Evolutionary conservation across 1,284 basidiomycete species (phyloP).

Genomic region (Ceratorhiza oryzae-sativae): DNA sequence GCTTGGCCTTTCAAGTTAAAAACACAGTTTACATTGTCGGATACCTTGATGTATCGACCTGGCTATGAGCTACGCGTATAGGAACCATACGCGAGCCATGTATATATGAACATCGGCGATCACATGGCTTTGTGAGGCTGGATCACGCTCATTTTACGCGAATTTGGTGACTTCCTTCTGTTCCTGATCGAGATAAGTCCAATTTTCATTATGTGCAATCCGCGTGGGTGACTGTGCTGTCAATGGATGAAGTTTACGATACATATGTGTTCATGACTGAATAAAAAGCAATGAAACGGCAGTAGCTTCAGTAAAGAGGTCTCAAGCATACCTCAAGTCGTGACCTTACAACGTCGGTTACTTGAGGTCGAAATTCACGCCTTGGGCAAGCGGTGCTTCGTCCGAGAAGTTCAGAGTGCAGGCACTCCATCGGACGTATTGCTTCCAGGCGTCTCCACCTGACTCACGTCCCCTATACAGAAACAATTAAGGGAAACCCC

Average conservation of each 20-base stretch:
- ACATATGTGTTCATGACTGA: neutral
- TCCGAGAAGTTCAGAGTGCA: constrained; percentile 94
- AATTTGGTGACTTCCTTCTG: neutral
- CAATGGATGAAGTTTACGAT: neutral
- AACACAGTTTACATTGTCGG: no score
- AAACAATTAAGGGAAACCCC: constrained; percentile 45
- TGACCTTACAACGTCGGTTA: neutral
- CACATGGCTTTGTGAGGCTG: no score
- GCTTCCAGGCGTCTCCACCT: constrained; percentile 96
- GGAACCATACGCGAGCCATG: no score
- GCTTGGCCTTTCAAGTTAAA: neutral
- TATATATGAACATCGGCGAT: no score
- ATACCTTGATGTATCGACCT: no score
- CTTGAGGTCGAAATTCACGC: constrained; percentile 72
- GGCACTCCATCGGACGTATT: constrained; percentile 75
- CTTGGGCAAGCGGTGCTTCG: constrained; percentile 88
- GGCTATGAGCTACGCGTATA: no score
- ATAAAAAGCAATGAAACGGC: no score
- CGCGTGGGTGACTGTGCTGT: neutral
- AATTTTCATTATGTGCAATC: neutral
- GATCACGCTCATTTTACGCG: neutral
- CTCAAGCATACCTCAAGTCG: neutral
- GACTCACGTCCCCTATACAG: constrained; percentile 87
- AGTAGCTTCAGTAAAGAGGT: neutral
- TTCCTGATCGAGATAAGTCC: neutral